Base-by-base conservation (phyloP, 2,329 filamentous ascomycete genomes). In the Sporothrix phasma region DNA sequence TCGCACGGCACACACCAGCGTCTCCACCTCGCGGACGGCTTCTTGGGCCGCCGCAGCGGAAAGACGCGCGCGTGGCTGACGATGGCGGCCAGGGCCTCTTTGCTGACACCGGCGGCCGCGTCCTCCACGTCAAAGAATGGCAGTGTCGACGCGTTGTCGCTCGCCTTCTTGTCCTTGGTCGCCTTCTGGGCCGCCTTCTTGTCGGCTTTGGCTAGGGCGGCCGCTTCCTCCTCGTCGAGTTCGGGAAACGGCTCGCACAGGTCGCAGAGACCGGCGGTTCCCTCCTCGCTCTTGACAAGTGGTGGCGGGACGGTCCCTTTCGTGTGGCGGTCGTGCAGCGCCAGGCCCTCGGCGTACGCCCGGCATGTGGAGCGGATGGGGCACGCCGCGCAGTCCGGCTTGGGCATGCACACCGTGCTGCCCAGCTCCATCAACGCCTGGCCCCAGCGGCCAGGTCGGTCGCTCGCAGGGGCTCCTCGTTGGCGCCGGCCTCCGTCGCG, bases 341-440 rank as follows among this genome's bases (percentile, higher is more conserved):
- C 67, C 2, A 73, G 62, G 0, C 81, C 82, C 65, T 84, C 82
- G 3, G 69, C 69, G 67, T 80, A 84, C 0, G 76, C 80, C 5
- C 79, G 79, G 66, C 82, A 84, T 0, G 79, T 82, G 2, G 72
- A 71, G 0, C 74, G 79, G 54, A 84, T 75, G 1, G 82, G 82
- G 63, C 82, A 84, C 1, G 69, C 69, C 2, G 71, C 72, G 67
- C 84, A 87, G 60, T 81, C 80, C 1, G 84, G 84, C 67, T 81
- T 81, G 5, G 84, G 84, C 6, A 79, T 79, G 68, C 84, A 87
- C 1, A 87, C 71, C 0, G 84, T 87, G 67, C 83, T 86, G 3
- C 84, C 84, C 3, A 87, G 75, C 69, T 87, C 84, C 84, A 87
- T 87, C 29, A 87, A 72, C 0, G 82, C 84, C 70, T 87, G 84